Evolutionary conservation across 148 eudicot species (phyloP), one percentile per base, ranked within the genome.

Genomic region (Nepenthes mirabilis): DNA sequence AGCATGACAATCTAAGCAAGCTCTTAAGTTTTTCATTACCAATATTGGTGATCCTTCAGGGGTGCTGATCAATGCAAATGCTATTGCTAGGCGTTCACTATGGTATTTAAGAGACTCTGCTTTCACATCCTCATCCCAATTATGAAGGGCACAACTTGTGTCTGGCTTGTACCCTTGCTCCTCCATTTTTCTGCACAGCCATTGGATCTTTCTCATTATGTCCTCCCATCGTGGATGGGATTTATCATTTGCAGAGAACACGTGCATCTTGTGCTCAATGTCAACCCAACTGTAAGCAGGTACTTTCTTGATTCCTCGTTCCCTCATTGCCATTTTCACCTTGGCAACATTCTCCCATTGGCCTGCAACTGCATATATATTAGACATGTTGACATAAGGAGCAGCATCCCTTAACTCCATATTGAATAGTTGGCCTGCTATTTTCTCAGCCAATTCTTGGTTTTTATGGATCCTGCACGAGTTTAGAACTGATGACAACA

Each of bases 281-380:
- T 87, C 88, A 65, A 87, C 85, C 85, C 90, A 83, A 61, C 93
- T 91, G 60, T 82, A 85, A 23, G 82, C 95, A 8, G 91, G 77
- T 9, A 85, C 82, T 64, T 91, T 85, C 61, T 72, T 82, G 35
- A 81, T 74, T 60, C 93, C 90, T 14, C 76, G 73, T 36, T 77
- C 80, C 56, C 80, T 78, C 97, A 87, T 81, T 1, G 79, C 78
- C 72, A 68, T 85, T 66, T 83, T 85, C 55, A 81, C 79, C 64
- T 75, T 74, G 6, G 82, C 82, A 47, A 75, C 83, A 55, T 71
- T 65, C 56, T 88, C 83, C 97, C 95, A 91, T 52, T 79, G 66
- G 2, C 95, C 89, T 33, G 80, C 83, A 13, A 62, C 78, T 53
- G 95, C 91, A 50, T 88, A 87, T 32, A 91, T 79, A 67, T 91